phyloP scores from a whole-genome alignment of 495 filamentous ascomycete genomes.

The Aspergillus ellipticus region DNA sequence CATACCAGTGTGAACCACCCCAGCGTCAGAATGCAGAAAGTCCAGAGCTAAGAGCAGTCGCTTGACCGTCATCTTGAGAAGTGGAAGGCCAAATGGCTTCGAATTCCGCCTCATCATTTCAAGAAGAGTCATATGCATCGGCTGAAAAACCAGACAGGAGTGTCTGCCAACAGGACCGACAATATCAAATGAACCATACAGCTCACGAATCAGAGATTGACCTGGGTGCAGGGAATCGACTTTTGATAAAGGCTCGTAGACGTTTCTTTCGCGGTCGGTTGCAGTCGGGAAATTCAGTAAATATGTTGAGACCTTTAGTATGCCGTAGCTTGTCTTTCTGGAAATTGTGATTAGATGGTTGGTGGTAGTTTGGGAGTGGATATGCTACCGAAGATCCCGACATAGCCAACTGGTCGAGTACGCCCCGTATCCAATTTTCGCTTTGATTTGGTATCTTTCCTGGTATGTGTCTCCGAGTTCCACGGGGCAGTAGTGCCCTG shows the following conservation, averaged over 20 bases:
- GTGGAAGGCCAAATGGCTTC: not conserved
- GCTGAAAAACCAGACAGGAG: slow-evolving; percentile 30
- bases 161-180: slow-evolving; percentile 32
- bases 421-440: slow-evolving; percentile 50
- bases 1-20: slow-evolving; percentile 1
- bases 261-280: not conserved
- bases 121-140: slow-evolving; percentile 9
- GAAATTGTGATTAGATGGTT: not conserved
- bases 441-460: slow-evolving; percentile 41
- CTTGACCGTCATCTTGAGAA: slow-evolving; percentile 4
- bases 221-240: slow-evolving; percentile 24
- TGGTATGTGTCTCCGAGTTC: too few relatives aligned
- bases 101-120: not conserved
- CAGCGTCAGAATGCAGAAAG: slow-evolving; percentile 7
- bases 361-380: slow-evolving; percentile 1
- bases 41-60: slow-evolving; percentile 1
- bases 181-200: slow-evolving; percentile 35
- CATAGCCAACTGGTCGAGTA: slow-evolving; percentile 48
- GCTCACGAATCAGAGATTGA: slow-evolving; percentile 19
- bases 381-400: slow-evolving; percentile 32
- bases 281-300: too few relatives aligned
- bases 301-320: slow-evolving; percentile 2
- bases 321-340: not conserved
- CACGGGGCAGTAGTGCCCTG: too few relatives aligned
- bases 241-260: slow-evolving; percentile 25